These are phyloP conservation scores for Gynochthodes officinalis DNA, from an alignment of 257 asterid species.

Conservation along the genomic window DNA sequence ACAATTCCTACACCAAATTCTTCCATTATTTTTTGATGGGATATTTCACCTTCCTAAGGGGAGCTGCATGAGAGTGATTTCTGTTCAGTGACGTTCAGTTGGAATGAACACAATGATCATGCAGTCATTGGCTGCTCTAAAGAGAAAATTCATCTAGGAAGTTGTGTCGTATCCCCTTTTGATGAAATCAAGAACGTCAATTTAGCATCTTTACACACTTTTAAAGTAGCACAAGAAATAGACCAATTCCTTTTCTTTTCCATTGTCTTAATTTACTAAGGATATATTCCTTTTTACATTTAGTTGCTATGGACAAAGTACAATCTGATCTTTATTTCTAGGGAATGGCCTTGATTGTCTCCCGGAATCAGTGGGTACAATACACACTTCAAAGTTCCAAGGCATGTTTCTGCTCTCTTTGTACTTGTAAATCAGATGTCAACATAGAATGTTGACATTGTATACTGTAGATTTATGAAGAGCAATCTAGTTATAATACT, in stretches of 20 bases:
- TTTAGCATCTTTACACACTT: neutral
- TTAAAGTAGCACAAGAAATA: neutral
- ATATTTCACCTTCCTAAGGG: neutral
- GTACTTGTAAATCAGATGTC: neutral
- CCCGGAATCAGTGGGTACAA: neutral
- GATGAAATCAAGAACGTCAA: neutral
- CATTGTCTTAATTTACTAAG: neutral
- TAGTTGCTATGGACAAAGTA: neutral
- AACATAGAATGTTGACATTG: neutral
- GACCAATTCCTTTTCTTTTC: neutral
- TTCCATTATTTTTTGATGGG: neutral
- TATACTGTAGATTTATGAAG: no score
- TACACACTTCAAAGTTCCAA: neutral
- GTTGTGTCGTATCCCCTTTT: neutral
- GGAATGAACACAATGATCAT: neutral
- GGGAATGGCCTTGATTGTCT: neutral
- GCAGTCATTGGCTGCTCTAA: neutral
- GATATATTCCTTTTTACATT: constrained; percentile 10
- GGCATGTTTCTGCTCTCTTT: neutral
- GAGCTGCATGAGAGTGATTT: neutral
- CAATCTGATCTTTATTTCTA: neutral
- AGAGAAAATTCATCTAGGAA: neutral
- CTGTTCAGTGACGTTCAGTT: neutral
- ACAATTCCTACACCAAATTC: neutral
- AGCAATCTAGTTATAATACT: neutral